These are phyloP conservation scores for Apiotrichum sp. DNA, from an alignment of 1,284 basidiomycete species.

Conservation along the genomic window DNA sequence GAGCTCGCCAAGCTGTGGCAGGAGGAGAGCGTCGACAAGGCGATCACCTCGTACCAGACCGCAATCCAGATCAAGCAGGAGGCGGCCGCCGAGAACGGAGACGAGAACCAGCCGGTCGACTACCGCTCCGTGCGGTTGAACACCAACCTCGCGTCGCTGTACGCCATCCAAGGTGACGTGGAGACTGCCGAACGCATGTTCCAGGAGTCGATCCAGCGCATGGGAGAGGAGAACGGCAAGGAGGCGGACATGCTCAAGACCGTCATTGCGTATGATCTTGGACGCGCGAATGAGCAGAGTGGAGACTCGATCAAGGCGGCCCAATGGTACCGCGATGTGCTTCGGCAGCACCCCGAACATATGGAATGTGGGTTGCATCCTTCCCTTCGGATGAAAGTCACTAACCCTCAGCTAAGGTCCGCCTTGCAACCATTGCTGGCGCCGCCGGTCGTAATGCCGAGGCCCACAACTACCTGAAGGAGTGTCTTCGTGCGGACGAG, in stretches of 20 bases:
- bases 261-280: slow-evolving; percentile 80
- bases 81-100: slow-evolving; percentile 12
- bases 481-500: slow-evolving; percentile 53
- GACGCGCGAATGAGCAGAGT: slow-evolving; percentile 75
- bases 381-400: too few relatives aligned
- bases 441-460: slow-evolving; percentile 64
- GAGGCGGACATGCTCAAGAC: slow-evolving; percentile 59
- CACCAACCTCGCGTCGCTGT: slow-evolving; percentile 75
- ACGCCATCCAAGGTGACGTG: slow-evolving; percentile 62
- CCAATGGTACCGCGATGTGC: slow-evolving; percentile 75
- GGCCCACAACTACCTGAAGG: slow-evolving; percentile 79
- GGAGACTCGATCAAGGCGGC: slow-evolving; percentile 65
- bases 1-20: slow-evolving; percentile 85
- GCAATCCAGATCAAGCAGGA: slow-evolving; percentile 54
- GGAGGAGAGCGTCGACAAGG: slow-evolving; percentile 66
- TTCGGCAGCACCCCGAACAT: slow-evolving; percentile 83
- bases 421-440: slow-evolving; percentile 71
- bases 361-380: slow-evolving; percentile 65
- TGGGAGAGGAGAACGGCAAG: slow-evolving; percentile 50
- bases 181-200: slow-evolving; percentile 51
- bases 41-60: slow-evolving; percentile 64
- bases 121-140: slow-evolving; percentile 50
- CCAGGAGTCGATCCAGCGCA: slow-evolving; percentile 45
- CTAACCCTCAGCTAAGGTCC: slow-evolving; percentile 66
- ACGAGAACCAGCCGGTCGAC: slow-evolving; percentile 22